These are phyloP conservation scores for Trichoderma koningii DNA, from an alignment of 2,329 filamentous ascomycete genomes.

Conservation along the genomic window DNA sequence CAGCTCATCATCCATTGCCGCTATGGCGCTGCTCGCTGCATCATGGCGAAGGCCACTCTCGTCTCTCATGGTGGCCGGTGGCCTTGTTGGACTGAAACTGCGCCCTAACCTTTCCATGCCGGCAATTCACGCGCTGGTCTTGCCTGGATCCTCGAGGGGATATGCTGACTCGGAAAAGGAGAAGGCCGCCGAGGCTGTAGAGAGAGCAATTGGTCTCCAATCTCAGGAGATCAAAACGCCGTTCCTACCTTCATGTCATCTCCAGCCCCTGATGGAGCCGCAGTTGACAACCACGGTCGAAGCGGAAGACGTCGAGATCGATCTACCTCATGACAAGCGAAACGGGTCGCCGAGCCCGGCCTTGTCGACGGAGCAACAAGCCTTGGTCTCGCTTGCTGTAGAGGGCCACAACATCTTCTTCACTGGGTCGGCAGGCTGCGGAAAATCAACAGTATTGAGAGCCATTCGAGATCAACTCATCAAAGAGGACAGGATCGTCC, in stretches of 20 bases:
- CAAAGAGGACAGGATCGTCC: conserved; percentile 38
- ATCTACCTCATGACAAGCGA: too few species aligned
- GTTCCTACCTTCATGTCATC: too few species aligned
- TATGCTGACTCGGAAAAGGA: neutral
- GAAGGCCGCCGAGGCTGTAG: neutral
- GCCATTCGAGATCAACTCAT: conserved; percentile 30
- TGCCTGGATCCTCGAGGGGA: neutral
- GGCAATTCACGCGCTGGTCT: neutral
- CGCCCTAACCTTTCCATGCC: neutral
- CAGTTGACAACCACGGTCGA: too few species aligned
- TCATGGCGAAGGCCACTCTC: neutral
- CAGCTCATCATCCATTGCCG: neutral
- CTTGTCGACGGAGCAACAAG: too few species aligned
- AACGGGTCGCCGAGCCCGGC: too few species aligned
- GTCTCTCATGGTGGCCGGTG: neutral
- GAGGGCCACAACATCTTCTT: conserved; percentile 62
- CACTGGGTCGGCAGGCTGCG: conserved; percentile 60
- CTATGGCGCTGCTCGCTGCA: neutral
- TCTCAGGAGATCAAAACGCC: too few species aligned
- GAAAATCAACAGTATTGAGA: conserved; percentile 36
- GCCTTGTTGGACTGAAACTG: neutral
- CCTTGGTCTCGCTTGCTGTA: conserved; percentile 47
- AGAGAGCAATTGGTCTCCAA: too few species aligned
- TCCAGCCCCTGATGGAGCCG: too few species aligned
- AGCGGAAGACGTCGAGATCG: too few species aligned